Evolutionary conservation across 768 basidiomycete species (phyloP).

Genomic region (Hypholoma fasciculare): DNA sequence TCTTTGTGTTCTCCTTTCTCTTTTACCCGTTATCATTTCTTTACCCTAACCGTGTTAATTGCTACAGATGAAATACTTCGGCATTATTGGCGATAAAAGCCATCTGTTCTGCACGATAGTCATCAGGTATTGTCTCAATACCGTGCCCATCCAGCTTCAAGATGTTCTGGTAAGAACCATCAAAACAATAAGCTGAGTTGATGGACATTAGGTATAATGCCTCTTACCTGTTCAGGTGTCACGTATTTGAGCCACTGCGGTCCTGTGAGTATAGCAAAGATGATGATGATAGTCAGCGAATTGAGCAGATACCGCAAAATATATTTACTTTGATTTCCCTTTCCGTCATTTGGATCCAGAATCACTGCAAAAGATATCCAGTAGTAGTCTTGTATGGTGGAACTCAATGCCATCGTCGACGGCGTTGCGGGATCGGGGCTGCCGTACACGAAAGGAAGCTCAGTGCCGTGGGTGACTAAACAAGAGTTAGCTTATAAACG

Average conservation of each 20-base stretch:
- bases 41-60: neutral
- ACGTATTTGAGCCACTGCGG: slow-evolving; percentile 28
- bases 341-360: slow-evolving; percentile 34
- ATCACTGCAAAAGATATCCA: slow-evolving; percentile 36
- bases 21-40: neutral
- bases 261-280: slow-evolving; percentile 11
- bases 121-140: slow-evolving; percentile 29
- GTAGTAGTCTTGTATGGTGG: slow-evolving; percentile 37
- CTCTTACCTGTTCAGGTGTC: slow-evolving; percentile 18
- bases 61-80: neutral
- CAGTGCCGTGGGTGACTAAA: slow-evolving; percentile 28
- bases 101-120: slow-evolving; percentile 30
- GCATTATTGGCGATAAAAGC: slow-evolving; percentile 28
- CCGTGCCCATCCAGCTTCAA: slow-evolving; percentile 31
- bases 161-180: slow-evolving; percentile 19
- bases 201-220: neutral
- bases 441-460: slow-evolving; percentile 31
- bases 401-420: slow-evolving; percentile 17
- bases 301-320: neutral
- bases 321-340: slow-evolving; percentile 25
- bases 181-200: neutral
- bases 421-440: slow-evolving; percentile 15
- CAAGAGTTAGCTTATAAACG: neutral
- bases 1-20: neutral
- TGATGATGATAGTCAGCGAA: neutral